Percentiles rank a stretch among this genome's conserved stretches.
phyloP scores from a whole-genome alignment of 805 yeast genomes.

The Candida insectorum region DNA sequence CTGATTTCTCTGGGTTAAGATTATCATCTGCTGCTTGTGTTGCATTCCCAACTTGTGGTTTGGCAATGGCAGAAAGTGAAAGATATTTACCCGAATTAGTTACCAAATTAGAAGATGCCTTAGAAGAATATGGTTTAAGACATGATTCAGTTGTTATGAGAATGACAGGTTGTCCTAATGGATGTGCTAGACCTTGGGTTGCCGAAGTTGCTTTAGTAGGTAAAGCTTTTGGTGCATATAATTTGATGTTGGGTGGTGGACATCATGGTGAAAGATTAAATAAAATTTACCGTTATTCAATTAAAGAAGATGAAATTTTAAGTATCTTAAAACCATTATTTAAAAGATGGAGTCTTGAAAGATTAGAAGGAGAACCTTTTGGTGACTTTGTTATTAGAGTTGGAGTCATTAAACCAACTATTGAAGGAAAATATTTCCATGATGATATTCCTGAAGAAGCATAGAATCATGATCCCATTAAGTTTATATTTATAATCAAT shows the following conservation, averaged over 20 bases:
- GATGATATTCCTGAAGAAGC: constrained; percentile 86
- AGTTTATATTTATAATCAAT: constrained; percentile 1
- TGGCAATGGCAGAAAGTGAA: constrained; percentile 98
- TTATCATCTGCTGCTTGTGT: constrained; percentile 95
- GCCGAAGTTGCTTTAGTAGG: constrained; percentile 96
- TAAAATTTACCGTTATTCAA: constrained; percentile 82
- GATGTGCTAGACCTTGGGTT: constrained; percentile 98
- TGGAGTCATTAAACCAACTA: constrained; percentile 85
- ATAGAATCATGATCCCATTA: too few relatives aligned
- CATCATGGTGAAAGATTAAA: constrained; percentile 90
- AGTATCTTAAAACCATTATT: constrained; percentile 77
- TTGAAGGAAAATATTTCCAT: constrained; percentile 91
- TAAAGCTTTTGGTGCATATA: constrained; percentile 90
- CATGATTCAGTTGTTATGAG: constrained; percentile 95
- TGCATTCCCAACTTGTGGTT: constrained; percentile 97
- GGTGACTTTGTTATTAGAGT: constrained; percentile 89
- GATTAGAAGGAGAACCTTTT: constrained; percentile 88
- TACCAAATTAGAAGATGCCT: constrained; percentile 74
- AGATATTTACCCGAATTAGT: constrained; percentile 83
- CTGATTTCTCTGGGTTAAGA: constrained; percentile 78
- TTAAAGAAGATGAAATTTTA: constrained; percentile 86
- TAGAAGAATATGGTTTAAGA: constrained; percentile 89
- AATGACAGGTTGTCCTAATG: constrained; percentile 99
- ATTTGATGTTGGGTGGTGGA: constrained; percentile 94
- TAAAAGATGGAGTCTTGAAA: constrained; percentile 91